Evolutionary conservation across 192 early-diverging fungal genomes (phyloP), one percentile per base, ranked within the genome.

Genomic region (Lobosporangium transversale): DNA sequence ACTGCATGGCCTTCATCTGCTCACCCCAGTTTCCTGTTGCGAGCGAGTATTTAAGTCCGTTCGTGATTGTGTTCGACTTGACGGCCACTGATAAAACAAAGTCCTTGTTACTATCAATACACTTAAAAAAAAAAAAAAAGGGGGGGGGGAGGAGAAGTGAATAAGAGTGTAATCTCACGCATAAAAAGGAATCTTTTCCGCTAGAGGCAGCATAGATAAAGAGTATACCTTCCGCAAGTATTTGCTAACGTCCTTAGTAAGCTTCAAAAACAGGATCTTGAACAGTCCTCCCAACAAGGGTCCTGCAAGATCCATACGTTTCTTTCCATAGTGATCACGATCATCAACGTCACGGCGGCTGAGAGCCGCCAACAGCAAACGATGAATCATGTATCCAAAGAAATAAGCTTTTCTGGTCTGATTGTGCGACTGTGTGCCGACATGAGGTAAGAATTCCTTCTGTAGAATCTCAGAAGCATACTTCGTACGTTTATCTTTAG

Each of bases 21-120:
- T 97, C 97, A 53, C 98, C 97, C 98, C 98, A 99, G 87, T 99
- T 99, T 21, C 98, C 98, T 3, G 98, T 99, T 3, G 98, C 97
- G 53, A 99, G 84, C 49, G 96, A 95, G 76, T 97, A 99, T 68
- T 92, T 88, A 15, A 99, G 83, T 50, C 98, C 98, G 37, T 90
- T 91, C 23, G 93, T 96, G 68, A 99, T 97, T 4, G 89, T 97
- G 75, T 84, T 89, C 15, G 89, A 79, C 61, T 96, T 95, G 45
- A 97, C 85, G 0, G 94, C 95, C 45, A 93, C 62, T 17, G 84
- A 85, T 58, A 94, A 68, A 66, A 95, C 95, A 79, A 99, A 99
- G 59, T 96, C 95, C 59, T 89, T 85, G 80, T 86, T 88, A 4
- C 87, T 82, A 62, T 98, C 97, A 43, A 98, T 92, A 58, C 90